Percentiles rank a stretch among this genome's conserved stretches.
Evolutionary conservation across 1,139 yeast species (phyloP).

Genomic region (Debaryomyces robertsiae): DNA sequence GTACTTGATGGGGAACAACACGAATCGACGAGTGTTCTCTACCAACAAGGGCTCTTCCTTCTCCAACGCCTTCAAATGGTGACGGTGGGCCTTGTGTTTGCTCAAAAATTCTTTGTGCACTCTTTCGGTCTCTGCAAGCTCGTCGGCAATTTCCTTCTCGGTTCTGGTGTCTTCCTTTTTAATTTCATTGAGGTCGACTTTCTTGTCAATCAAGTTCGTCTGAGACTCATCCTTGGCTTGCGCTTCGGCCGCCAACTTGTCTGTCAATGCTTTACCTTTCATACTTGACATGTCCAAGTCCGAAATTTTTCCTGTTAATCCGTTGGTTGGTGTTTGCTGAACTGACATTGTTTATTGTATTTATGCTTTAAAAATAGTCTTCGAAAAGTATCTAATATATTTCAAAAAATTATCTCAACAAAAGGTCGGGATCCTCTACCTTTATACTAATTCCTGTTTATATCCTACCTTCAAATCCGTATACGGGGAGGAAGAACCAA

Average conservation of each 20-base stretch:
- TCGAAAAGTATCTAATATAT: slow-evolving; percentile 3
- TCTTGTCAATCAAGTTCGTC: slow-evolving; percentile 24
- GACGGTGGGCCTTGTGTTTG: slow-evolving; percentile 70
- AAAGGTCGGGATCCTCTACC: slow-evolving; percentile 3
- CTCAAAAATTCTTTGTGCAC: slow-evolving; percentile 58
- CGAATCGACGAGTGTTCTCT: slow-evolving; percentile 90
- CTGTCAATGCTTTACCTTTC: slow-evolving; percentile 44
- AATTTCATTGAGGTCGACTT: slow-evolving; percentile 14
- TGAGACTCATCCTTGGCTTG: slow-evolving; percentile 42
- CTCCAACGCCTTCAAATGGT: slow-evolving; percentile 70
- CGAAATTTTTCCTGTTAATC: slow-evolving; percentile 51
- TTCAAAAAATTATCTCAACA: slow-evolving; percentile 1
- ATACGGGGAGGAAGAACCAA: slow-evolving; percentile 3
- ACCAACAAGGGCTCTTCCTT: slow-evolving; percentile 84
- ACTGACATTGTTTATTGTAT: slow-evolving; percentile 32
- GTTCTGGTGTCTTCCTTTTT: slow-evolving; percentile 17
- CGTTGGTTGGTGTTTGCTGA: slow-evolving; percentile 53
- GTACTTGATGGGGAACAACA: slow-evolving; percentile 94
- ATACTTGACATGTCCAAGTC: slow-evolving; percentile 38
- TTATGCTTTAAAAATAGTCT: slow-evolving; percentile 1
- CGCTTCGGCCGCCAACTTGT: slow-evolving; percentile 50
- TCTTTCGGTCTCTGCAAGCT: slow-evolving; percentile 21
- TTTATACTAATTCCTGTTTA: slow-evolving; percentile 8
- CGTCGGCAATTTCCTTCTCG: slow-evolving; percentile 20
- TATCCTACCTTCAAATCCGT: slow-evolving; percentile 3